Base-by-base conservation (phyloP, 2,329 filamentous ascomycete genomes). In the Monosporascus sp. region DNA sequence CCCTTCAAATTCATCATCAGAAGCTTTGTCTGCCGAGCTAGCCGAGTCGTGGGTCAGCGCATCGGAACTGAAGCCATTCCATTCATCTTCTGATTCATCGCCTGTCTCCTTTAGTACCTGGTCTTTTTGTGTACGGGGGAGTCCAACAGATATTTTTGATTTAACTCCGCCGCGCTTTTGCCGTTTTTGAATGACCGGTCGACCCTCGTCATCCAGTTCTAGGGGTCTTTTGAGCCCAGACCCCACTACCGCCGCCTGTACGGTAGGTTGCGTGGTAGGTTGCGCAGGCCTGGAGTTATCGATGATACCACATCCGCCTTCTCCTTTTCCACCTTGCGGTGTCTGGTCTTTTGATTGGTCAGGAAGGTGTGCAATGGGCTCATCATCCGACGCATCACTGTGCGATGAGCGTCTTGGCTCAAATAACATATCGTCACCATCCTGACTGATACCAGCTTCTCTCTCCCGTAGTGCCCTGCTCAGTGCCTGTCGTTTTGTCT, bases 201-300 rank as follows among this genome's bases (percentile, higher is more conserved):
- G 84, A 7, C 93, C 91, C 54, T 87, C 84, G 1, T 89, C 85
- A 57, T 90, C 91, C 9, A 91, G 61, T 45, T 96, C 89, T 11
- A 99, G 75, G 1, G 92, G 91, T 43, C 92, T 81, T 69, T 97
- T 97, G 55, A 99, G 71, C 7, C 94, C 94, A 56, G 85, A 87
- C 20, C 94, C 94, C 51, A 83, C 72, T 14, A 63, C 46, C 3
- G 48, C 45, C 24, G 47, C 24, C 22, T 51, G 26, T 20, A 50
- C 57, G 37, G 51, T 41, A 3, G 50, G 35, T 40, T 47, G 38
- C 9, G 51, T 58, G 38, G 51, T 44, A 3, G 50, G 37, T 41
- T 47, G 38, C 9, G 41, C 28, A 37, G 28, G 47, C 5, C 15
- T 49, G 24, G 43, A 9, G 7, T 14, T 28, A n/a, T 46, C 24